Conservation (phyloP, 257 asterid genomes). For the Voacanga thouarsii region DNA sequence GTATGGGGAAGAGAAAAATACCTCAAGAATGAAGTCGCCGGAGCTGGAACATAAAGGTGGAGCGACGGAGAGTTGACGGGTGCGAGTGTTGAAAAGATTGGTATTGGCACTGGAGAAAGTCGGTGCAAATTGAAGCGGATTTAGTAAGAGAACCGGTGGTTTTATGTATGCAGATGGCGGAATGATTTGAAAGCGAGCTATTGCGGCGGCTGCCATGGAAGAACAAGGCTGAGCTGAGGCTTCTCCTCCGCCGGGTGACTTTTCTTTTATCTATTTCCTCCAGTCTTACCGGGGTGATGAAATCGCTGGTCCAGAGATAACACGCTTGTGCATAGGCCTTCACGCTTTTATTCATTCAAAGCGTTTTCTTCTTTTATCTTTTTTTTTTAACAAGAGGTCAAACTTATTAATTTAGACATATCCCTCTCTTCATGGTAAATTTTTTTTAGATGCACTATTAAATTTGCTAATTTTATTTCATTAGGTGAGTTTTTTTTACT, state of each 20-base stretch:
- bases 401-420: too few species aligned
- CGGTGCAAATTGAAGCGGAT: slow-evolving; percentile 25
- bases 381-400: too few species aligned
- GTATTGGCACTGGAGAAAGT: slow-evolving; percentile 20
- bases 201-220: slow-evolving; percentile 33
- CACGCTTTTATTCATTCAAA: too few species aligned
- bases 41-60: slow-evolving; percentile 40
- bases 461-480: too few species aligned
- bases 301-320: too few species aligned
- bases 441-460: too few species aligned
- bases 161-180: slow-evolving; percentile 43
- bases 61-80: slow-evolving; percentile 43
- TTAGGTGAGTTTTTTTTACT: too few species aligned
- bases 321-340: too few species aligned
- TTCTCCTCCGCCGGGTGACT: background rate
- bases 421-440: too few species aligned
- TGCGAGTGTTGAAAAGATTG: slow-evolving; percentile 23
- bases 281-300: background rate
- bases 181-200: slow-evolving; percentile 52
- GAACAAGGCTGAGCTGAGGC: background rate
- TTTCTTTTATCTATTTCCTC: slow-evolving; percentile 1
- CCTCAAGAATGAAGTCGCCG: slow-evolving; percentile 34
- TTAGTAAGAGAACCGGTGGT: slow-evolving; percentile 34
- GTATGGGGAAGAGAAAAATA: slow-evolving; percentile 10
- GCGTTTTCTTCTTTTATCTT: too few species aligned